Percentiles rank a stretch among this genome's conserved stretches.
phyloP scores from a whole-genome alignment of 139 green algal genomes.

The Micractinium sp. region DNA sequence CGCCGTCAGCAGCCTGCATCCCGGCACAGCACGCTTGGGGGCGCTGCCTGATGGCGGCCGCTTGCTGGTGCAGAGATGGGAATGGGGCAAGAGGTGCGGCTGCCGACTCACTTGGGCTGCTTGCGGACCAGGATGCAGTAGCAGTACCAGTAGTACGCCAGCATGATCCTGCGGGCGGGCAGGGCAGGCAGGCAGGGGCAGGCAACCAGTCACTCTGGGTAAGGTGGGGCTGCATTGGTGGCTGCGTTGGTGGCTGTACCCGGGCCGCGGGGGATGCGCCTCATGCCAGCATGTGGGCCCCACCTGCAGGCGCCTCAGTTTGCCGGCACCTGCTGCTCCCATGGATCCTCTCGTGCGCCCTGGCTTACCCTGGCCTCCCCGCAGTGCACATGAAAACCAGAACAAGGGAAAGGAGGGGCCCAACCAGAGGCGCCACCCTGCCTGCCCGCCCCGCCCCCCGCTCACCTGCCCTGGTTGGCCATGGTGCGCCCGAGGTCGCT shows the following conservation, averaged over 20 bases:
- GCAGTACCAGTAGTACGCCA: conserved; percentile 78
- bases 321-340: too few species aligned
- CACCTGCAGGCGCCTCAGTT: too few species aligned
- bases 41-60: too few species aligned
- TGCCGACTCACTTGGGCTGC: conserved; percentile 57
- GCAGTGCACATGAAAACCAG: too few species aligned
- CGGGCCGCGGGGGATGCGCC: background rate
- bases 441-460: background rate
- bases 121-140: conserved; percentile 68
- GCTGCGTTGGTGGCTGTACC: background rate
- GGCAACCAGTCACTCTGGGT: background rate
- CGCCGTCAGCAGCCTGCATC: background rate
- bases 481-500: conserved; percentile 45
- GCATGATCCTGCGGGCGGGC: conserved; percentile 46
- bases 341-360: background rate
- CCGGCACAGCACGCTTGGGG: too few species aligned
- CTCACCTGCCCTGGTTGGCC: conserved; percentile 47
- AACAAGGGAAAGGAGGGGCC: too few species aligned
- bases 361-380: too few species aligned
- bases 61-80: too few species aligned
- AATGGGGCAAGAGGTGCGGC: conserved; percentile 25
- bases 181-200: background rate
- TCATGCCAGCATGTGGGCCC: too few species aligned
- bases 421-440: background rate
- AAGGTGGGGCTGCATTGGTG: background rate